Evolutionary conservation across 2,329 filamentous ascomycete species (phyloP).

Genomic region (Colletotrichum caudatum): DNA sequence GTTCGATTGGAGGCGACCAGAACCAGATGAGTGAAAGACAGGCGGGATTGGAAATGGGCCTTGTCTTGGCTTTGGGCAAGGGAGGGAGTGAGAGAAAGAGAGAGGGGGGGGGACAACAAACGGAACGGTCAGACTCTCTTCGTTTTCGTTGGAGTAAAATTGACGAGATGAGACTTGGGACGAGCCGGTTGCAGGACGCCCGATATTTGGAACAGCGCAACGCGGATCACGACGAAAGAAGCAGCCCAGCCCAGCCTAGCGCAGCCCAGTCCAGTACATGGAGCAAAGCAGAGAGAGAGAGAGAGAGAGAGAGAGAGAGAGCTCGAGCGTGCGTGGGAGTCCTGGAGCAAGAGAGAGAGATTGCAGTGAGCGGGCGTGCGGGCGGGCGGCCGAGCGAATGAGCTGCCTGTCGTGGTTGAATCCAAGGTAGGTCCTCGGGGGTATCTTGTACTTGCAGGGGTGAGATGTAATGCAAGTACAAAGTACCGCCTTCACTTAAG

Average conservation of each 20-base stretch:
- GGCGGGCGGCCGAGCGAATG: neutral
- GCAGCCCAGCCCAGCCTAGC: slow-evolving; percentile 5
- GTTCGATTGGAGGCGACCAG: slow-evolving; percentile 22
- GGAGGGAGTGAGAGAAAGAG: slow-evolving; percentile 17
- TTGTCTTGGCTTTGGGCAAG: slow-evolving; percentile 37
- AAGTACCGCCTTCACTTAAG: slow-evolving; percentile 33
- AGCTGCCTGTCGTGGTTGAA: slow-evolving; percentile 1
- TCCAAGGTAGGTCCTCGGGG: slow-evolving; percentile 17
- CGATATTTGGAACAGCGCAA: slow-evolving; percentile 39
- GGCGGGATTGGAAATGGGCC: slow-evolving; percentile 36
- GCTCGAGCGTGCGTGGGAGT: neutral
- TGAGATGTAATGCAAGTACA: slow-evolving; percentile 32
- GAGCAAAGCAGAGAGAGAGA: neutral
- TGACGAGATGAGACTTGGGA: slow-evolving; percentile 45
- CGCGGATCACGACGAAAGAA: slow-evolving; percentile 26
- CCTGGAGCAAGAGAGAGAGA: slow-evolving; percentile 9
- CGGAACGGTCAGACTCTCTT: slow-evolving; percentile 37
- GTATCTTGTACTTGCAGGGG: slow-evolving; percentile 41
- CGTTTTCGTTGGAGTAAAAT: slow-evolving; percentile 41
- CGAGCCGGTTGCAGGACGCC: slow-evolving; percentile 41
- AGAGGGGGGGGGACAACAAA: slow-evolving; percentile 23
- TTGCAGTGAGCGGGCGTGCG: slow-evolving; percentile 3
- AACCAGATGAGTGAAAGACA: slow-evolving; percentile 35
- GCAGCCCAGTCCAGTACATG: neutral
- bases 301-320: neutral